Evolutionary conservation across 2,329 filamentous ascomycete species (phyloP), one percentile per base, ranked within the genome.

Genomic region (Phaeosphaeria sp.): DNA sequence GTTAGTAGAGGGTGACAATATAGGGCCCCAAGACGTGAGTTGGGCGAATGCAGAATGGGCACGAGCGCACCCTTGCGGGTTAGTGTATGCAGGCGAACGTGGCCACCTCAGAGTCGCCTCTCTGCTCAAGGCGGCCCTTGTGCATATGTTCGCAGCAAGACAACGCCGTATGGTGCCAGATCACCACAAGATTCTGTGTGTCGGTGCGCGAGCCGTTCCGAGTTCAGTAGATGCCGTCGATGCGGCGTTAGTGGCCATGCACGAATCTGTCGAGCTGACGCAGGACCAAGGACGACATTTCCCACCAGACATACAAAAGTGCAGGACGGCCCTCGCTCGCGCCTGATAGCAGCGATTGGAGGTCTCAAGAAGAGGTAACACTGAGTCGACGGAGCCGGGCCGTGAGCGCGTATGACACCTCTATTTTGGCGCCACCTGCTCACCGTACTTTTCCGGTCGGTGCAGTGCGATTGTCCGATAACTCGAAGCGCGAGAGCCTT

Each of bases 11-110:
- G 63, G 62, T 65, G 58, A 72, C 72, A 74, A 69, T 75, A 71
- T 74, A 75, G 67, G 74, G 64, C 64, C 66, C 69, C 66, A 58
- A 65, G 62, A 65, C 66, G 73, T 68, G 68, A 68, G 74, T 72
- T 76, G 75, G 74, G 75, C 74, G 74, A 77, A 73, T 76, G 71
- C 65, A 69, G 61, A 70, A 58, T 63, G 71, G 71, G 74, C 74
- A 77, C 69, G 69, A 75, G 66, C 63, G 57, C 66, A 71, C 68
- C 68, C 60, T 66, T 74, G 69, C 50, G 68, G 74, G 63, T 70
- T 77, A 77, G 74, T 63, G 58, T 66, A 68, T 73, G 74, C 73
- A 75, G 56, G 73, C 71, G 68, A 72, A 77, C 71, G 74, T 77
- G 74, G 70, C 69, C 65, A 65, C 55, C 70, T 66, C 51, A 69